Evolutionary conservation across 306 rosid species (phyloP).

Genomic region (Trichosanthes truncata): DNA sequence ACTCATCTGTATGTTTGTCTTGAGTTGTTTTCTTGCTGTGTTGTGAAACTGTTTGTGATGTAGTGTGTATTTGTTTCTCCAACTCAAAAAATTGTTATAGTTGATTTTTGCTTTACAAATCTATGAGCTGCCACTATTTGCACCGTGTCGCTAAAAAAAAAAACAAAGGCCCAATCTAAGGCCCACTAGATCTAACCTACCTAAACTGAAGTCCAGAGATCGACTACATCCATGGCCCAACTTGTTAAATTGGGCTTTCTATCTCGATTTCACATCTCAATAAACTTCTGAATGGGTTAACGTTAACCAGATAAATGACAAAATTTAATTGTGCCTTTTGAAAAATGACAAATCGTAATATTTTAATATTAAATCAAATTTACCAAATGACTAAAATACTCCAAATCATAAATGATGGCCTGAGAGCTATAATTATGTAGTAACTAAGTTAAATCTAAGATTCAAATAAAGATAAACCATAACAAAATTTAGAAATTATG

Average conservation of each 20-base stretch:
- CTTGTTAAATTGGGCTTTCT: not conserved
- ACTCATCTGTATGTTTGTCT: not conserved
- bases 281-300: no score
- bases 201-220: not conserved
- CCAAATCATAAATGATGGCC: no score
- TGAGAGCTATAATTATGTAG: no score
- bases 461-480: no score
- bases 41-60: not conserved
- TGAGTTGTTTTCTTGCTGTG: not conserved
- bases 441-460: no score
- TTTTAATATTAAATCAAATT: no score
- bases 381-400: no score
- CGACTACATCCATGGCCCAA: not conserved
- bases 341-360: no score
- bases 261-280: not conserved
- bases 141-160: not conserved
- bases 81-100: not conserved
- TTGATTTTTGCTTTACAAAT: not conserved
- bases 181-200: not conserved
- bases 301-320: no score
- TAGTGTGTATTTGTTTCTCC: not conserved
- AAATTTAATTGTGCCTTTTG: no score
- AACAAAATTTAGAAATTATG: no score
- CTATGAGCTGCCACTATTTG: not conserved
- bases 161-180: not conserved